Evolutionary conservation across 2,329 filamentous ascomycete species (phyloP), one percentile per base, ranked within the genome.

Genomic region (Fusarium torulosum): DNA sequence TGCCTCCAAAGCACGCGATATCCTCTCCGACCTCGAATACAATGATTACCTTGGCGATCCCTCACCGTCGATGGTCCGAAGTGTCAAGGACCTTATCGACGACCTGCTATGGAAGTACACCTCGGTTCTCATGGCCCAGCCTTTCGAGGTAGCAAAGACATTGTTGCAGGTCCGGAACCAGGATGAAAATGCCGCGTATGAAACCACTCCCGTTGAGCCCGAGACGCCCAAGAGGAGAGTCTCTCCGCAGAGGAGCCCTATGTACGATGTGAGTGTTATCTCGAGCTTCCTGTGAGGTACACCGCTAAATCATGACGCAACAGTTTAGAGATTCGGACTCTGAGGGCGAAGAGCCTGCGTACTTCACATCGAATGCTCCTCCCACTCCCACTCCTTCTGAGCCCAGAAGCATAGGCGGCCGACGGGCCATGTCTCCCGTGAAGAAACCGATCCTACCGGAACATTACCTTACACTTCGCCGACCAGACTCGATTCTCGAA

Each of bases 121-220:
- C 15, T 93, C 91, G 59, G 90, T 97, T 23, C 79, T 98, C 74
- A 90, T 97, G 76, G 91, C 93, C 53, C 96, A 99, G 80, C 96
- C 96, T 15, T 98, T 99, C 78, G 96, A 98, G 83, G 94, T 97
- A 59, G 94, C 95, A 75, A 98, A 97, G 85, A 96, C 91, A 15
- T 88, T 98, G 56, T 81, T 99, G 72, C 96, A 99, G 80, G 88
- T 94, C 51, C 88, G 85, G 68, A 80, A 79, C 65, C 86, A 89
- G 72, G 85, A 86, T 69, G 83, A 83, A 52, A 72, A 80, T 35
- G 82, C 81, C 40, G 63, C 70, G 11, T 51, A 75, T 37, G 59
- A 69, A 5, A 37, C 35, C 17, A 59, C 70, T 19, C 62, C 67
- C n/a, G 49, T 55, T 25, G 70, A 74, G 33, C 72, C 66, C 15